phyloP scores from a whole-genome alignment of 805 yeast species.

The Martiniozyma abietophila region DNA sequence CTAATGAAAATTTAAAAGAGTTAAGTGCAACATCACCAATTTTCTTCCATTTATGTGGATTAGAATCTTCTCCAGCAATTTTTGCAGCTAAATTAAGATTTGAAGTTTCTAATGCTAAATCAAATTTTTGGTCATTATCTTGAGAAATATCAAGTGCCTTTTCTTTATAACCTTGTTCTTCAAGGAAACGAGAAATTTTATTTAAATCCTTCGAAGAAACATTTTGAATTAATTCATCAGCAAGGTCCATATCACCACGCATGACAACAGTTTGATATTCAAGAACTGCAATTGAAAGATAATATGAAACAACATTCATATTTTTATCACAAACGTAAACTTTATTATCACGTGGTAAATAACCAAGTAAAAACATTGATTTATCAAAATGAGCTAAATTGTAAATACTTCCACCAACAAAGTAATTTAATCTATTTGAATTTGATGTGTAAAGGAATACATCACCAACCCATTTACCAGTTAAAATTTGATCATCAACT shows the following conservation, averaged over 20 bases:
- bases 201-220: slow-evolving; percentile 58
- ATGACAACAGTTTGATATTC: slow-evolving; percentile 94
- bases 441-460: slow-evolving; percentile 87
- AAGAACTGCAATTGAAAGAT: slow-evolving; percentile 72
- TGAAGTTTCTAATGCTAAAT: slow-evolving; percentile 71
- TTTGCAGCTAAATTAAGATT: slow-evolving; percentile 64
- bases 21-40: slow-evolving; percentile 81
- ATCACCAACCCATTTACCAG: slow-evolving; percentile 97
- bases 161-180: slow-evolving; percentile 80
- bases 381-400: slow-evolving; percentile 90
- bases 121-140: slow-evolving; percentile 87
- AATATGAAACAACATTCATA: slow-evolving; percentile 71
- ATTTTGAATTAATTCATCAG: slow-evolving; percentile 54
- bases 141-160: slow-evolving; percentile 77
- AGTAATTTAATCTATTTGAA: slow-evolving; percentile 81
- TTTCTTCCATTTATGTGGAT: slow-evolving; percentile 77
- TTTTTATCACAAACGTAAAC: slow-evolving; percentile 90
- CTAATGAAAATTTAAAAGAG: slow-evolving; percentile 72
- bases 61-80: slow-evolving; percentile 44
- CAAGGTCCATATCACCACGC: slow-evolving; percentile 88
- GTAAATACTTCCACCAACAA: slow-evolving; percentile 89
- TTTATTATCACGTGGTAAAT: slow-evolving; percentile 81
- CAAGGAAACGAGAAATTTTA: slow-evolving; percentile 85
- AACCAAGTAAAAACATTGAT: slow-evolving; percentile 79
- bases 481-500: slow-evolving; percentile 67